phyloP scores from a whole-genome alignment of 139 green algal species.

The Nannochloris sp. region DNA sequence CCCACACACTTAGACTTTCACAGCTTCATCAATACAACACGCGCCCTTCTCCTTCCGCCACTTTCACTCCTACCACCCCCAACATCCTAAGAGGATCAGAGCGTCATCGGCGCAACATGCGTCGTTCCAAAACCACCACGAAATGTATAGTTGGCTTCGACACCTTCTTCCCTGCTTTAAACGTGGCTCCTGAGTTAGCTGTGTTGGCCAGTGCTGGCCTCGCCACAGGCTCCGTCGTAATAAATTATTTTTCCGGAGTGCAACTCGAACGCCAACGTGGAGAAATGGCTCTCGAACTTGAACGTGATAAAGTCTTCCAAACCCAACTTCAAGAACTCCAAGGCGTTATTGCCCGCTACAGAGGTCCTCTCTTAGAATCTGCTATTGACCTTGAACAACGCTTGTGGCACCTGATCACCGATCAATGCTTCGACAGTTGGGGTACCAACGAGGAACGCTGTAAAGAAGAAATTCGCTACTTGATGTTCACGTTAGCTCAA shows the following conservation, averaged over 20 bases:
- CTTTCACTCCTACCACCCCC: too few relatives aligned
- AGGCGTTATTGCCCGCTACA: conserved; percentile 30
- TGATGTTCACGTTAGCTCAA: conserved; percentile 51
- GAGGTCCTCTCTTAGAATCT: conserved; percentile 57
- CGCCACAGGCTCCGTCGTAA: conserved; percentile 29
- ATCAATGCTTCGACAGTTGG: conserved; percentile 16
- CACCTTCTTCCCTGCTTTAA: conserved; percentile 6
- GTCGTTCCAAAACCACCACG: too few relatives aligned
- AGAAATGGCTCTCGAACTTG: conserved; percentile 35
- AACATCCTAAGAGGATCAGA: too few relatives aligned
- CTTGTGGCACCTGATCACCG: conserved; percentile 49
- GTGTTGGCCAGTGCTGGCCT: conserved; percentile 40
- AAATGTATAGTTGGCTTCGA: neutral
- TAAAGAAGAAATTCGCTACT: conserved; percentile 45
- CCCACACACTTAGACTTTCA: too few relatives aligned
- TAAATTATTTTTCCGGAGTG: conserved; percentile 49
- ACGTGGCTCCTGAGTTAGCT: conserved; percentile 21
- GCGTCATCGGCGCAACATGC: too few relatives aligned
- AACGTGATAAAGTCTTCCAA: conserved; percentile 17
- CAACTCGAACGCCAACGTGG: conserved; percentile 41
- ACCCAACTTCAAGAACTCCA: conserved; percentile 18
- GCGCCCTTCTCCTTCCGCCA: too few relatives aligned
- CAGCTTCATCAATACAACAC: too few relatives aligned
- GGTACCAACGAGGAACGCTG: neutral
- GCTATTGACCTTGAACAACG: conserved; percentile 61